Percentiles rank a stretch among this genome's conserved stretches.
phyloP scores from a whole-genome alignment of 192 early-diverging fungal genomes.

The Chytriomyces sp. region DNA sequence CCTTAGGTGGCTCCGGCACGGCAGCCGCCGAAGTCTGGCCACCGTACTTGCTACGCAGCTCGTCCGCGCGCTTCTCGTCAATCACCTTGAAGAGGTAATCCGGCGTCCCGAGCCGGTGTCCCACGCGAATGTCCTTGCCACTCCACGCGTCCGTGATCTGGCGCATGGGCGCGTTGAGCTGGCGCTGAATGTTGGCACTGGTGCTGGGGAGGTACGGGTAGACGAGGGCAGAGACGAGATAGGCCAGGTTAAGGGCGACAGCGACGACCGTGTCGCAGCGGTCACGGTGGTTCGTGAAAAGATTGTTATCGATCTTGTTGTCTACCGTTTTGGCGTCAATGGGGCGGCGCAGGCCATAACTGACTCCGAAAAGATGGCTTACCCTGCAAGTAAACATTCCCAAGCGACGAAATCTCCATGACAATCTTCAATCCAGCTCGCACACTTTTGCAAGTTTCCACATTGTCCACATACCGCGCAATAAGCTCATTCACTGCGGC shows the following conservation, averaged over 20 bases:
- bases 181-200: constrained; percentile 72
- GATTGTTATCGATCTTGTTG: constrained; percentile 84
- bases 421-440: constrained; percentile 76
- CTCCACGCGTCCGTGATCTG: constrained; percentile 74
- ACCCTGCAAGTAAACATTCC: constrained; percentile 91
- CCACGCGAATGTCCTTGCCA: constrained; percentile 71
- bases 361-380: too few relatives aligned
- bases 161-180: constrained; percentile 83
- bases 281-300: constrained; percentile 75
- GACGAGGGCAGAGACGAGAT: constrained; percentile 83
- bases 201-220: constrained; percentile 94
- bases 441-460: constrained; percentile 82
- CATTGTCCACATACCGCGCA: constrained; percentile 70
- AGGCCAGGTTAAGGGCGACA: constrained; percentile 82
- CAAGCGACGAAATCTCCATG: constrained; percentile 94
- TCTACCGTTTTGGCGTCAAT: constrained; percentile 39
- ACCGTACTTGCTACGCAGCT: constrained; percentile 78
- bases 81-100: constrained; percentile 92
- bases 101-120: constrained; percentile 82
- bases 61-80: constrained; percentile 80
- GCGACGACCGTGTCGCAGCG: constrained; percentile 88
- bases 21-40: constrained; percentile 45
- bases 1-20: constrained; percentile 19
- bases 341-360: background rate
- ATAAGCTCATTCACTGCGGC: constrained; percentile 82